Percentiles rank a stretch among this genome's conserved stretches.
phyloP scores from a whole-genome alignment of 345 rosid genomes.

The Erysimum cheiranthoides region DNA sequence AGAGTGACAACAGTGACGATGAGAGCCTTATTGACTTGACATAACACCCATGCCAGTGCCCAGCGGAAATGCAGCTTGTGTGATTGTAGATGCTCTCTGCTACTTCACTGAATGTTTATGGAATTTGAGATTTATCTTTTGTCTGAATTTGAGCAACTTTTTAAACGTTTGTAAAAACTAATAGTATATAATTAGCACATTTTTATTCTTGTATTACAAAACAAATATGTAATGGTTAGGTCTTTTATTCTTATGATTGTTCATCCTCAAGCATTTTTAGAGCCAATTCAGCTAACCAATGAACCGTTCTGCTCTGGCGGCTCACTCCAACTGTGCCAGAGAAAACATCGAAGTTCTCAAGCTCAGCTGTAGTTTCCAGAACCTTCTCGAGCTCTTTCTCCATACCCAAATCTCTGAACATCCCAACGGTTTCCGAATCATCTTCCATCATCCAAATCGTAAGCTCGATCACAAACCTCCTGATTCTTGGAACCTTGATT shows the following conservation, averaged over 20 bases:
- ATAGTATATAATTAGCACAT: background rate
- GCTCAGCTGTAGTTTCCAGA: constrained; percentile 74
- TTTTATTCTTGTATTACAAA: background rate
- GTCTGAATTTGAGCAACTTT: background rate
- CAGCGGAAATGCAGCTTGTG: constrained; percentile 41
- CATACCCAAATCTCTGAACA: constrained; percentile 57
- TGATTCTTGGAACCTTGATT: constrained; percentile 76
- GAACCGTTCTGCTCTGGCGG: constrained; percentile 67
- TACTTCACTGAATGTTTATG: constrained; percentile 44
- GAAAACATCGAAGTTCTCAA: constrained; percentile 81
- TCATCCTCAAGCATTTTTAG: constrained; percentile 48
- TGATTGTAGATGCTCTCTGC: constrained; percentile 58
- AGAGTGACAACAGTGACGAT: background rate
- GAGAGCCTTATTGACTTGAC: background rate
- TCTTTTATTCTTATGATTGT: background rate
- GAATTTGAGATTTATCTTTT: constrained; percentile 3
- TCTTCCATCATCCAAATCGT: constrained; percentile 83
- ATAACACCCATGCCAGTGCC: background rate
- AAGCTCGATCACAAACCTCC: constrained; percentile 81
- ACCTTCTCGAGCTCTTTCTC: constrained; percentile 62
- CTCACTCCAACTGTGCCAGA: constrained; percentile 75
- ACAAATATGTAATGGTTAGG: background rate
- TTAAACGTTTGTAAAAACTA: background rate
- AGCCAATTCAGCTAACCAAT: constrained; percentile 65
- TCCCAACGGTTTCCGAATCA: constrained; percentile 41